Conservation (phyloP, 176 grass and related monocot genomes). For the Tillandsia leiboldiana region DNA sequence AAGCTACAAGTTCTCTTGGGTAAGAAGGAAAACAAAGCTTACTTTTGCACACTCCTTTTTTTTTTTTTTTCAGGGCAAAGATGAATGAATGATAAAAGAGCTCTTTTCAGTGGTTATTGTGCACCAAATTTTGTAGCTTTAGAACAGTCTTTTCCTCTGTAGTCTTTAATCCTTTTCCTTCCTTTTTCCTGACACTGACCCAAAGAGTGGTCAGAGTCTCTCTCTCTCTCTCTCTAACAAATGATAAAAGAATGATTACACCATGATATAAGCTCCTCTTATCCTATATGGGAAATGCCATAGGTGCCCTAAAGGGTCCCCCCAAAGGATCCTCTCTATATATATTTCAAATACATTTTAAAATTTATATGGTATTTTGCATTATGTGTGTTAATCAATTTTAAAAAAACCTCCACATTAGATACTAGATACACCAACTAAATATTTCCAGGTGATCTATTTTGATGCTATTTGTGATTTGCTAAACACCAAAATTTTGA, state of each 20-base stretch:
- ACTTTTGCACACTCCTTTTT: not conserved
- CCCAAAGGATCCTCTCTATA: too few relatives aligned
- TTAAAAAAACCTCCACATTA: too few relatives aligned
- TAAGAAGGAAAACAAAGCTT: slow-evolving; percentile 5
- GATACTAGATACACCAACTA: too few relatives aligned
- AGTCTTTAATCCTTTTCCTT: not conserved
- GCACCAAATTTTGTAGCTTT: slow-evolving; percentile 1
- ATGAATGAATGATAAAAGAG: slow-evolving; percentile 13
- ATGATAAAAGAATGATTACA: slow-evolving; percentile 39
- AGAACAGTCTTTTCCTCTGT: not conserved
- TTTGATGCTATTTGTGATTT: too few relatives aligned
- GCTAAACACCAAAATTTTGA: too few relatives aligned
- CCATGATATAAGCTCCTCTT: slow-evolving; percentile 20
- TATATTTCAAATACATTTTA: too few relatives aligned
- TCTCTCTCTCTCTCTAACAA: not conserved
- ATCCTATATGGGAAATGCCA: not conserved
- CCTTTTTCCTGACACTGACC: slow-evolving; percentile 4
- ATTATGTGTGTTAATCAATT: too few relatives aligned
- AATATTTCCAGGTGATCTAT: too few relatives aligned
- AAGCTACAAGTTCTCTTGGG: not conserved
- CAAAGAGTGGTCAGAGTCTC: not conserved
- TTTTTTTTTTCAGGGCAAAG: not conserved
- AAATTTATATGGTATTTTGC: too few relatives aligned
- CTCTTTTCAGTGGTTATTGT: not conserved
- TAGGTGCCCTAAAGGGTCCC: too few relatives aligned